phyloP scores from a whole-genome alignment of 176 grass and related monocot genomes.

The Urochloa ruziziensis region DNA sequence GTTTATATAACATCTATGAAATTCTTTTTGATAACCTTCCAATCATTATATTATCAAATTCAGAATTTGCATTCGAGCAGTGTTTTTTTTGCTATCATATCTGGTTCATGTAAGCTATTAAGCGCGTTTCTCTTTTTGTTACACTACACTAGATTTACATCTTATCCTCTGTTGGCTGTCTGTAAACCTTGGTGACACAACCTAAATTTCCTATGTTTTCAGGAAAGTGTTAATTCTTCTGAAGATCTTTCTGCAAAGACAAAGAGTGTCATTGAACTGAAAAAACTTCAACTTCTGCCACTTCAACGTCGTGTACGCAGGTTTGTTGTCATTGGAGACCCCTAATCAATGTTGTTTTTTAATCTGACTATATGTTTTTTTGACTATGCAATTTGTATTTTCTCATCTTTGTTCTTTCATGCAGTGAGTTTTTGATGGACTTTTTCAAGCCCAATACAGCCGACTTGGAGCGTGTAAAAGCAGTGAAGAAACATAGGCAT shows the following conservation, averaged over 20 bases:
- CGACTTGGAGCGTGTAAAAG: conserved; percentile 84
- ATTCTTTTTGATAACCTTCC: conserved; percentile 23
- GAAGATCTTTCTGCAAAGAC: conserved; percentile 92
- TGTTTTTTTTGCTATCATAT: background rate
- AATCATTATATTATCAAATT: background rate
- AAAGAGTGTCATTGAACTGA: conserved; percentile 96
- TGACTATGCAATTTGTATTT: conserved; percentile 14
- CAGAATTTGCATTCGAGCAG: background rate
- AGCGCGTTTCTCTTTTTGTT: background rate
- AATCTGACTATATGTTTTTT: background rate
- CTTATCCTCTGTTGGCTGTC: background rate
- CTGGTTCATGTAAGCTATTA: background rate
- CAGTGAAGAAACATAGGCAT: conserved; percentile 88
- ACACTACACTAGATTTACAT: background rate
- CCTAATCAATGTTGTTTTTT: background rate
- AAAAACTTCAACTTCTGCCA: conserved; percentile 97
- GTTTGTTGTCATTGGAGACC: conserved; percentile 39
- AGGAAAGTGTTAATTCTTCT: conserved; percentile 92
- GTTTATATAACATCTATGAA: conserved; percentile 13
- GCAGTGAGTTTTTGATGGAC: conserved; percentile 94
- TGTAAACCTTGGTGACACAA: conserved; percentile 24
- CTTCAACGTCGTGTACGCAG: conserved; percentile 86
- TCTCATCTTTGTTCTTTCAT: conserved; percentile 32
- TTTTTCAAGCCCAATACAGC: conserved; percentile 84
- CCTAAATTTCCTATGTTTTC: conserved; percentile 25